Percentiles rank a stretch among this genome's conserved stretches.
phyloP scores from a whole-genome alignment of 306 rosid genomes.

The Arachis hypogaea region DNA sequence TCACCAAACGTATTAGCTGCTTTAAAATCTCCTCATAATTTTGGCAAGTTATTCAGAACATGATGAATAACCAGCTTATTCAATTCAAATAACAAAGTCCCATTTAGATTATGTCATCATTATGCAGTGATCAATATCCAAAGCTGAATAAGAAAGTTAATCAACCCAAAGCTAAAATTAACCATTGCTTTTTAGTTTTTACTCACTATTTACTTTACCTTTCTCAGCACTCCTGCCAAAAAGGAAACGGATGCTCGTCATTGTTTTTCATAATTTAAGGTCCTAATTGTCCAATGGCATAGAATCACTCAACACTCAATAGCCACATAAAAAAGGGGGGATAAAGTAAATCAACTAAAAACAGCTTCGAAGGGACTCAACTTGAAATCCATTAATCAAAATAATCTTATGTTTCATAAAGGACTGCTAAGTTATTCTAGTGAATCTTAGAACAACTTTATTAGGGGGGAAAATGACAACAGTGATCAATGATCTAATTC shows the following conservation, averaged over 20 bases:
- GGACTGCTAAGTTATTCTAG: too few relatives aligned
- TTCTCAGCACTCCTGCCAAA: constrained; percentile 10
- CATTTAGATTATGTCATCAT: background rate
- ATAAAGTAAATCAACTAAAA: constrained; percentile 9
- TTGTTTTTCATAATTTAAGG: background rate
- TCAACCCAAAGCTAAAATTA: background rate
- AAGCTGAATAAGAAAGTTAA: background rate
- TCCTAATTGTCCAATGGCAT: constrained; percentile 5
- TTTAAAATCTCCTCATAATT: background rate
- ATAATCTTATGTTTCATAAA: too few relatives aligned
- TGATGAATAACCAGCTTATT: constrained; percentile 11
- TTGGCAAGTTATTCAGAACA: background rate
- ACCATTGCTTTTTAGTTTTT: too few relatives aligned
- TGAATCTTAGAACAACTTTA: too few relatives aligned
- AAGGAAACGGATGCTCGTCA: background rate
- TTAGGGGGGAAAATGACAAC: too few relatives aligned
- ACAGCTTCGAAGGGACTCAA: constrained; percentile 11
- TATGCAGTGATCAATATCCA: constrained; percentile 7
- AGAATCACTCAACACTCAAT: constrained; percentile 7
- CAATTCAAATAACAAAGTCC: constrained; percentile 29
- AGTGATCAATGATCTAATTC: too few relatives aligned
- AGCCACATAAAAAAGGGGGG: background rate
- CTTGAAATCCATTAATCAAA: background rate
- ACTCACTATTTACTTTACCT: constrained; percentile 24
- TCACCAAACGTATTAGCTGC: background rate